Evolutionary conservation across 805 yeast species (phyloP).

Genomic region (Tetrapisispora phaffii): DNA sequence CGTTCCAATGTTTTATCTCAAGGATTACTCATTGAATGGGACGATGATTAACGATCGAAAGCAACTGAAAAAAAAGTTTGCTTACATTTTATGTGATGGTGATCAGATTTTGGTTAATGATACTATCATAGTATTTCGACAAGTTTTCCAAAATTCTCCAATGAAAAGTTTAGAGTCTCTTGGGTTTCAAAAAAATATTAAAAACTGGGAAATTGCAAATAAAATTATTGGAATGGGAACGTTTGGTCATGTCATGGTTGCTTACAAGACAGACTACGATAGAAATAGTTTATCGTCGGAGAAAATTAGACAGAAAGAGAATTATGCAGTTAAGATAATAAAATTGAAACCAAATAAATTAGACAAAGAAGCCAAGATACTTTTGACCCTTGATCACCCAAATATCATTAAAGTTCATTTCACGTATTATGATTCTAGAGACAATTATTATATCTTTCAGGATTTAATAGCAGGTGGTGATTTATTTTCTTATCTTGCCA

Average conservation of each 20-base stretch:
- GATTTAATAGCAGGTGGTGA: slow-evolving; percentile 50
- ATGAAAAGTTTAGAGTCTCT: slow-evolving; percentile 12
- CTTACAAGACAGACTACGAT: slow-evolving; percentile 2
- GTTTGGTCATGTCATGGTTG: slow-evolving; percentile 41
- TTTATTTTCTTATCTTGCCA: slow-evolving; percentile 43
- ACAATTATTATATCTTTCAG: slow-evolving; percentile 37
- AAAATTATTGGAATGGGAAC: slow-evolving; percentile 45
- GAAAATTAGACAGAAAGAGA: slow-evolving; percentile 1
- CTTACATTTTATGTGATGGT: slow-evolving; percentile 29
- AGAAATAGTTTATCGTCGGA: not conserved
- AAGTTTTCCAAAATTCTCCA: slow-evolving; percentile 3
- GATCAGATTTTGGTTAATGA: slow-evolving; percentile 34
- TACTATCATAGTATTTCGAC: slow-evolving; percentile 13
- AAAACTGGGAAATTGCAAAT: slow-evolving; percentile 36
- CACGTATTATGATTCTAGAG: slow-evolving; percentile 19
- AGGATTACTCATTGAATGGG: slow-evolving; percentile 45
- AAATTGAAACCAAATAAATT: slow-evolving; percentile 23
- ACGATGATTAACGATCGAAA: slow-evolving; percentile 34
- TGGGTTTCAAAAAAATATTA: slow-evolving; percentile 16
- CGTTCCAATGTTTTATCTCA: slow-evolving; percentile 39
- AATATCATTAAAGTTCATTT: slow-evolving; percentile 40
- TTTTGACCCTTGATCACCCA: slow-evolving; percentile 35
- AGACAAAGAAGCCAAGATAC: slow-evolving; percentile 37
- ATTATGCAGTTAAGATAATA: slow-evolving; percentile 44
- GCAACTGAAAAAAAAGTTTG: slow-evolving; percentile 24